phyloP scores from a whole-genome alignment of 805 yeast genomes.

The Lipomyces spencermartinsiae region DNA sequence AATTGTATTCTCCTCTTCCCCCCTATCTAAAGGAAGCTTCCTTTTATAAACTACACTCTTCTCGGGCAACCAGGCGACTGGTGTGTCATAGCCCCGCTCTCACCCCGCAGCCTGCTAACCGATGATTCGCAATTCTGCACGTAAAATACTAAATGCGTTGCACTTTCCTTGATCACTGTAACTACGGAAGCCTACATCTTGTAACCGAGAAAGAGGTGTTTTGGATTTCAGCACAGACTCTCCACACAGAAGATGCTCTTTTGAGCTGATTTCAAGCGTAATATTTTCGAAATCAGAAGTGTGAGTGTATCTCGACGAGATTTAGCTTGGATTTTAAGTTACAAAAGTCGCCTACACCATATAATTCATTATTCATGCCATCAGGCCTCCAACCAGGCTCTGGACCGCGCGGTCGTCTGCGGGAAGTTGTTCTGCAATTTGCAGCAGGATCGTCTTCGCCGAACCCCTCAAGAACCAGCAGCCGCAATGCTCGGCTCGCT shows the following conservation, averaged over 20 bases:
- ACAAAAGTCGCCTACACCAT: neutral
- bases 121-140: too few relatives aligned
- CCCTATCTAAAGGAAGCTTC: too few relatives aligned
- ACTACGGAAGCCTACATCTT: neutral
- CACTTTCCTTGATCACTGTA: too few relatives aligned
- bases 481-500: constrained; percentile 1
- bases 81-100: too few relatives aligned
- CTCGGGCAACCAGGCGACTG: too few relatives aligned
- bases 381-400: neutral
- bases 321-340: neutral
- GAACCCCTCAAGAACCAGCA: neutral
- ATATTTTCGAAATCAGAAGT: neutral
- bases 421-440: neutral
- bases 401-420: neutral
- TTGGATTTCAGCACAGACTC: neutral
- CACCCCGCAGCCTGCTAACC: too few relatives aligned
- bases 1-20: too few relatives aligned
- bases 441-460: constrained; percentile 2
- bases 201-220: neutral
- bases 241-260: neutral
- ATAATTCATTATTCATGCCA: neutral
- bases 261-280: too few relatives aligned
- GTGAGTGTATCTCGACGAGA: neutral
- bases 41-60: too few relatives aligned
- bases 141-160: too few relatives aligned